A percentile compares a stretch with the other conserved stretches of the same genome.
phyloP scores from a whole-genome alignment of 306 rosid genomes.

The Adenanthera pavonina region DNA sequence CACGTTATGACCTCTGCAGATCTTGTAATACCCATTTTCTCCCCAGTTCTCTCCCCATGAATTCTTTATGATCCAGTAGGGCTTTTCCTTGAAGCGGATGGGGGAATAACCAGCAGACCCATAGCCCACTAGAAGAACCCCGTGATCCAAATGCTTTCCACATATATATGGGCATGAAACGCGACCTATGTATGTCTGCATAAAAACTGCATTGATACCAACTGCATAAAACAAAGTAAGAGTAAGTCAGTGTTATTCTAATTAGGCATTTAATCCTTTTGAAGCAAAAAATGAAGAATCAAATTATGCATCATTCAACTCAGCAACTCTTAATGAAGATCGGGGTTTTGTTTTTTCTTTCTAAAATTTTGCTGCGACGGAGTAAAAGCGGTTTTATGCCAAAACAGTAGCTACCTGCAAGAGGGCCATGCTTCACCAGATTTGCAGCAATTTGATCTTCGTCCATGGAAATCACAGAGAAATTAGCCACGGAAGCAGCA shows the following conservation, averaged over 20 bases:
- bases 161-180: constrained; percentile 96
- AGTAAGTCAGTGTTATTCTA: constrained; percentile 25
- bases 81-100: constrained; percentile 81
- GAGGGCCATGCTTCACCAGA: constrained; percentile 88
- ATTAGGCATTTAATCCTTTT: background rate
- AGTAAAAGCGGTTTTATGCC: background rate
- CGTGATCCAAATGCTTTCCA: constrained; percentile 67
- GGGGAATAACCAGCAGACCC: constrained; percentile 80
- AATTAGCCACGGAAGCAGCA: constrained; percentile 74
- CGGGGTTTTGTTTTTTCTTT: background rate
- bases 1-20: constrained; percentile 76
- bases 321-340: background rate
- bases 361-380: background rate
- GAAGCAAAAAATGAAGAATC: background rate
- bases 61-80: constrained; percentile 92
- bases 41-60: constrained; percentile 97
- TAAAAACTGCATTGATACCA: constrained; percentile 83
- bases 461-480: constrained; percentile 79
- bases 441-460: constrained; percentile 97
- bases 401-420: constrained; percentile 64
- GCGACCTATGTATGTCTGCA: constrained; percentile 86
- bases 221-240: constrained; percentile 54
- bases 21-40: constrained; percentile 83
- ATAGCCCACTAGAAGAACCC: constrained; percentile 91
- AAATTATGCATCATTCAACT: background rate